Evolutionary conservation across 257 asterid genomes (phyloP).

Genomic region (Solanum bukasovii): DNA sequence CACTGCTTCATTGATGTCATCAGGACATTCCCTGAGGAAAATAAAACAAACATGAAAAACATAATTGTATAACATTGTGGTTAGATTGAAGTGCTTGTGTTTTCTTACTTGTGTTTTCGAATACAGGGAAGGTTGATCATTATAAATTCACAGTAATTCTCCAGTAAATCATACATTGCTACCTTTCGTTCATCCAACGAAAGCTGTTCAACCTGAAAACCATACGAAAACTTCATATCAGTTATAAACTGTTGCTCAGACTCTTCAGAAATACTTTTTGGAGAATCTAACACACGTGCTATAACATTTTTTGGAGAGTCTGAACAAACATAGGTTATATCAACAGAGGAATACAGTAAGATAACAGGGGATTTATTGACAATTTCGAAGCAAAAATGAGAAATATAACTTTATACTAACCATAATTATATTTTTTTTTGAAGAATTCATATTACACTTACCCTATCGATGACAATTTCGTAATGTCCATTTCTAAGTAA

Average conservation of each 20-base stretch:
- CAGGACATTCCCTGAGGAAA: slow-evolving; percentile 56
- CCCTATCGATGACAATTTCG: slow-evolving; percentile 49
- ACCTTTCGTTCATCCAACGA: slow-evolving; percentile 41
- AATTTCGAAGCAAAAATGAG: background rate
- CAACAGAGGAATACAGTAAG: background rate
- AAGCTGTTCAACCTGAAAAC: slow-evolving; percentile 61
- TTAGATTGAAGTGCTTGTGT: background rate
- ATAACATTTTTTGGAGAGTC: background rate
- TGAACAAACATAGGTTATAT: background rate
- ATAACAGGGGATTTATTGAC: background rate
- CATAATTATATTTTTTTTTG: background rate
- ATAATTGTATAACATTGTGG: background rate
- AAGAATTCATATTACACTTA: background rate
- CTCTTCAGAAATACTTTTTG: background rate
- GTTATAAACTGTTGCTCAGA: background rate
- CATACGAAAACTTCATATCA: background rate
- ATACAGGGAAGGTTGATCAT: slow-evolving; percentile 44
- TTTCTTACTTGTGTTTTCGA: slow-evolving; percentile 43
- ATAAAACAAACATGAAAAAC: background rate
- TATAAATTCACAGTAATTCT: slow-evolving; percentile 50
- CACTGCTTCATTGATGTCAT: slow-evolving; percentile 60
- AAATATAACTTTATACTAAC: background rate
- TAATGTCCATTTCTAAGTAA: slow-evolving; percentile 57
- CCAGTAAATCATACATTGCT: slow-evolving; percentile 48
- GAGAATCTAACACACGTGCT: background rate